phyloP scores from a whole-genome alignment of 1,284 basidiomycete species.

The Caloboletus inedulis region DNA sequence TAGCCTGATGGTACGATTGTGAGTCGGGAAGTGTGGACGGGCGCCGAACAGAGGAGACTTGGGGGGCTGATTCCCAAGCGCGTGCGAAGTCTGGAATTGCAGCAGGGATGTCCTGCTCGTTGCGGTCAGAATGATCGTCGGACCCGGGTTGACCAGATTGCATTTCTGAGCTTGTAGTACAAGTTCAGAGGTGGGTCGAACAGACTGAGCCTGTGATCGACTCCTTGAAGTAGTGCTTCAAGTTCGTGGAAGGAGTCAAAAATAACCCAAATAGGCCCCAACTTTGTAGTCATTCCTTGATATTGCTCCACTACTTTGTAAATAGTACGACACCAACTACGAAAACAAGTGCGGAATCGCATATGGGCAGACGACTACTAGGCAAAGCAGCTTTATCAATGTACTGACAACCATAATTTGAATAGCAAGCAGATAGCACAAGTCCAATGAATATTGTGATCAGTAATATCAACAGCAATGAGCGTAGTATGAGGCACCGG shows the following conservation, averaged over 20 bases:
- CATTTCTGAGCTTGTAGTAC: slow-evolving; percentile 9
- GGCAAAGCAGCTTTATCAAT: background rate
- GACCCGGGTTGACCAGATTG: background rate
- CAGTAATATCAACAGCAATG: no score
- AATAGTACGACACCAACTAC: background rate
- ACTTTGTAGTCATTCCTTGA: background rate
- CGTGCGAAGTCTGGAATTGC: slow-evolving; percentile 22
- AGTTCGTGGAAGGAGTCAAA: background rate
- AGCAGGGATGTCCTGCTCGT: background rate
- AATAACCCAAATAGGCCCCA: slow-evolving; percentile 2
- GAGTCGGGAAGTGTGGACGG: slow-evolving; percentile 19
- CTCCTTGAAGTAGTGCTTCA: background rate
- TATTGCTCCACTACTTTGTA: background rate
- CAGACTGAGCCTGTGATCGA: background rate
- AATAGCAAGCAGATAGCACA: background rate
- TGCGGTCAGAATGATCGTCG: background rate
- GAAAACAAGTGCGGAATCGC: background rate
- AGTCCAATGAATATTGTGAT: no score
- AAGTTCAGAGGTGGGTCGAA: background rate
- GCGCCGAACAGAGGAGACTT: slow-evolving; percentile 26
- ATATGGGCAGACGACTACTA: background rate
- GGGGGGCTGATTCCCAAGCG: slow-evolving; percentile 19
- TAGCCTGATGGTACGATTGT: slow-evolving; percentile 17
- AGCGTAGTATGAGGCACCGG: background rate
- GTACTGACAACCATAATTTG: background rate